phyloP scores from a whole-genome alignment of 495 filamentous ascomycete genomes.

The Penicillium desertorum region DNA sequence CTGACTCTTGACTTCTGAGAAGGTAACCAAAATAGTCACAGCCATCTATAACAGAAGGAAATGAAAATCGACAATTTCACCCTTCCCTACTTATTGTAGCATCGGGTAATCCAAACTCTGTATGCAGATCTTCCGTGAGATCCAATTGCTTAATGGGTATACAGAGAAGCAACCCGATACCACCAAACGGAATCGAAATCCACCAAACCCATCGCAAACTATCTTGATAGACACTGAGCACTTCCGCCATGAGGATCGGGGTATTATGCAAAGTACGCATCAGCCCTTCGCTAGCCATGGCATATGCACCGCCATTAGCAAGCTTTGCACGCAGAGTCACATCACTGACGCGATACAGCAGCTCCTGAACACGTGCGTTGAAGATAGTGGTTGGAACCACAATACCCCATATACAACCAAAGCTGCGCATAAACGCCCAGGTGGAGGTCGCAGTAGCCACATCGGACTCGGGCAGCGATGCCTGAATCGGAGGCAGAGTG shows the following conservation, averaged over 20 bases:
- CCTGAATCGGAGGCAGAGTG: slow-evolving; percentile 42
- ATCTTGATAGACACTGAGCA: slow-evolving; percentile 9
- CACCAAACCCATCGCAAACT: slow-evolving; percentile 9
- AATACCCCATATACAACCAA: slow-evolving; percentile 53
- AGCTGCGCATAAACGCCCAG: slow-evolving; percentile 49
- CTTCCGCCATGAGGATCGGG: background rate
- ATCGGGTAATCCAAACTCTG: slow-evolving; percentile 4
- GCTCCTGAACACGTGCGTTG: slow-evolving; percentile 24
- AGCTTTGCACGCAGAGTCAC: slow-evolving; percentile 7
- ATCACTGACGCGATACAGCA: slow-evolving; percentile 10
- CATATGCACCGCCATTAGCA: slow-evolving; percentile 12
- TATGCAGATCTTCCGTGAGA: slow-evolving; percentile 6
- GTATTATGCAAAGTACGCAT: background rate
- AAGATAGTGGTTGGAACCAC: slow-evolving; percentile 53
- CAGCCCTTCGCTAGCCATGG: slow-evolving; percentile 9
- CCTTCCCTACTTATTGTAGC: background rate
- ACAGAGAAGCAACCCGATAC: slow-evolving; percentile 5
- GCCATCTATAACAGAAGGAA: background rate
- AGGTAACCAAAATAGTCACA: background rate
- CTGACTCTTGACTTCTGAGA: background rate
- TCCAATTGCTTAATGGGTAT: slow-evolving; percentile 3
- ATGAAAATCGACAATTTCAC: background rate
- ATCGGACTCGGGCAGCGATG: slow-evolving; percentile 38
- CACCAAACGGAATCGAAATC: slow-evolving; percentile 8
- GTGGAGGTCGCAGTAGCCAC: slow-evolving; percentile 42